A percentile compares a stretch with the other conserved stretches of the same genome.
These are phyloP conservation scores for Phoenix roebelenii DNA, from an alignment of 176 grass and related monocot species.

Conservation along the genomic window DNA sequence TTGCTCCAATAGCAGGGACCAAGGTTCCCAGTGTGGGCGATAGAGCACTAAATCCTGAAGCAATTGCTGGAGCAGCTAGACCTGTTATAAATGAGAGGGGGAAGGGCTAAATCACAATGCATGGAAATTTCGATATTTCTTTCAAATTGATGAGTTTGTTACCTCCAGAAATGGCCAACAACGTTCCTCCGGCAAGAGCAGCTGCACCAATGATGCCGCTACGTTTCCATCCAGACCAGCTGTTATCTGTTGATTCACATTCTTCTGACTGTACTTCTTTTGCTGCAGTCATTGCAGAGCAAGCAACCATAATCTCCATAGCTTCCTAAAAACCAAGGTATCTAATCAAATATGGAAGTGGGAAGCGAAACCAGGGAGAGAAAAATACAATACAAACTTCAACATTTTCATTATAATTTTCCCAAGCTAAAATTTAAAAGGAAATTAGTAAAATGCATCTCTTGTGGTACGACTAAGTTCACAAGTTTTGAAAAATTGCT, in stretches of 20 bases:
- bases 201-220: conserved; percentile 13
- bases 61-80: conserved; percentile 94
- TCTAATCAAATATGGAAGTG: not conserved
- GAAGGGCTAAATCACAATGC: too few species aligned
- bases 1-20: conserved; percentile 76
- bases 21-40: conserved; percentile 69
- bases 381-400: not conserved
- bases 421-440: too few species aligned
- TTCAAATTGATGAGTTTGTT: not conserved
- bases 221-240: conserved; percentile 17
- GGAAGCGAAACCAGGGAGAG: too few species aligned
- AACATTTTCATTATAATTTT: too few species aligned
- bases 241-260: conserved; percentile 4
- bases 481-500: too few species aligned
- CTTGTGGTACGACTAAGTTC: too few species aligned
- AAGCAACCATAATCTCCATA: conserved; percentile 20
- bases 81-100: conserved; percentile 23
- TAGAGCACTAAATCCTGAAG: conserved; percentile 78
- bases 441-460: too few species aligned
- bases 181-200: conserved; percentile 7
- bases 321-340: conserved; percentile 1
- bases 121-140: too few species aligned
- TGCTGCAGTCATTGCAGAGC: conserved; percentile 12
- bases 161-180: conserved; percentile 16
- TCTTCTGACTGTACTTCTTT: conserved; percentile 7